Base-by-base conservation (phyloP, 2,329 filamentous ascomycete genomes). In the Epichloe baconii region DNA sequence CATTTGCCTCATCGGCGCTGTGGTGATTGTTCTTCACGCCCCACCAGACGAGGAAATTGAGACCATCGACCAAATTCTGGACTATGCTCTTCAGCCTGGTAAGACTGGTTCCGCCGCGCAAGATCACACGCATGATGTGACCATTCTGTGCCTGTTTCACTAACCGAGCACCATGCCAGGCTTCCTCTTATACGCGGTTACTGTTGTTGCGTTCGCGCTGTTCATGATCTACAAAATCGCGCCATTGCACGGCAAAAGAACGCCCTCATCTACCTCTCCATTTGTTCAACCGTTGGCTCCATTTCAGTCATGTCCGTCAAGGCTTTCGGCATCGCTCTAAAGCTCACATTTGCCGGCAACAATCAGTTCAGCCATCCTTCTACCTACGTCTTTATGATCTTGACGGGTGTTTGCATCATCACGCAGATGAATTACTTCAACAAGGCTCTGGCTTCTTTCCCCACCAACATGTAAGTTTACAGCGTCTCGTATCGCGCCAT, bases 381-480 rank as follows among this genome's bases (percentile, higher is more conserved):
- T 47, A 98, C 94, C 53, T 98, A 98, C 62, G 90, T 96, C 56
- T 98, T 98, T 67, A 83, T 91, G 69, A 96, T 98, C 58, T 80
- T 97, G 57, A 93, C 90, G 0, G 76, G 78, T 3, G 88, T 96
- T 57, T 98, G 93, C 73, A 97, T 98, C 64, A 68, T 98, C 58
- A 96, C 90, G 8, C 93, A 98, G 75, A 97, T 98, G 93, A 98
- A 98, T 70, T 98, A 98, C 70, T 95, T 98, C 71, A 98, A 98
- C 76, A 98, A 98, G 70, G 93, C 93, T 7, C 73, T 98, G 54
- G 94, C 88, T 68, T 89, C 94, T 62, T 98, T 97, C 70, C 91
- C 88, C 34, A 96, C 93, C 35, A 95, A 94, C 61, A 95, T 98
- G 90, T 95, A 78, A 66, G 86, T 74, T 23, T 44, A 23, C 15